Evolutionary conservation across 345 rosid genomes (phyloP).

Genomic region (Populus simonii): DNA sequence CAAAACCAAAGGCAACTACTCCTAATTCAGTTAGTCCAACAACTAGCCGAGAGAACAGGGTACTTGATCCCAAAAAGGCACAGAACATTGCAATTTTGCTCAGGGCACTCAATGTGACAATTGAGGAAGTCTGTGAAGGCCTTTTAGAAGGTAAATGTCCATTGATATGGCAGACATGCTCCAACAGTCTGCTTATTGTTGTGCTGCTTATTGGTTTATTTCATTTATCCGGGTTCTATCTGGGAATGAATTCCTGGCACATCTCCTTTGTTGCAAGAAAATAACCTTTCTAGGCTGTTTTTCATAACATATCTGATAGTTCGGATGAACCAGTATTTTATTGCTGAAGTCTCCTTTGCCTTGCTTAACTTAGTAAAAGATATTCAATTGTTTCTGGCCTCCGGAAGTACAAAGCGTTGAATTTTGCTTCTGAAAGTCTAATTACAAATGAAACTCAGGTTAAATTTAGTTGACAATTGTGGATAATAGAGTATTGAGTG

Average conservation of each 20-base stretch:
- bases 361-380: neutral
- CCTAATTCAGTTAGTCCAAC: constrained; percentile 53
- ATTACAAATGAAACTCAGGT: too few relatives aligned
- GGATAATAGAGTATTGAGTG: too few relatives aligned
- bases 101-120: constrained; percentile 83
- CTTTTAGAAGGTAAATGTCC: constrained; percentile 77
- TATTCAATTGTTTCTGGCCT: neutral
- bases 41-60: constrained; percentile 68
- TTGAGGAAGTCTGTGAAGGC: constrained; percentile 96
- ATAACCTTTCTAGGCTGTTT: neutral
- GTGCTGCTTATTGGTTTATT: neutral
- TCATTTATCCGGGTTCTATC: neutral
- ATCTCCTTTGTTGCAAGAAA: neutral
- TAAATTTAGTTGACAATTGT: too few relatives aligned
- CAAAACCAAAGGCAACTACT: constrained; percentile 53
- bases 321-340: neutral
- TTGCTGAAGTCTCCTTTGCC: neutral
- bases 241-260: neutral
- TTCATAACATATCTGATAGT: neutral
- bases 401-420: neutral
- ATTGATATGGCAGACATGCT: neutral
- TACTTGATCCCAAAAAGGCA: constrained; percentile 91
- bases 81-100: constrained; percentile 93
- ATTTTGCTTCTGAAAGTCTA: neutral
- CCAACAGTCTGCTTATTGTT: neutral